These are phyloP conservation scores for Neofusicoccum kwambonambiense DNA, from an alignment of 2,329 filamentous ascomycete genomes.

Conservation along the genomic window DNA sequence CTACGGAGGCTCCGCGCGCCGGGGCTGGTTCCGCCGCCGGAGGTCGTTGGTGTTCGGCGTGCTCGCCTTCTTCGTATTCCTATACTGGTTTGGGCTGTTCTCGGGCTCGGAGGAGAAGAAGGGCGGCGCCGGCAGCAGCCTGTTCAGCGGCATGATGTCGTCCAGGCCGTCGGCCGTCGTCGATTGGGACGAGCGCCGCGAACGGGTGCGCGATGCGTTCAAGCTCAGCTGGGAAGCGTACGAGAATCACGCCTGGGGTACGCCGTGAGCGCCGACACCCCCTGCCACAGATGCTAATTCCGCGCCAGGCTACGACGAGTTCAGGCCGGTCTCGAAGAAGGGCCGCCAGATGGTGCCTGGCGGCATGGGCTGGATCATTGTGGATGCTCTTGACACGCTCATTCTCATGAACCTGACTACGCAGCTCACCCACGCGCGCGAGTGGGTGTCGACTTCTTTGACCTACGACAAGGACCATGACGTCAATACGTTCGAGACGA, in stretches of 20 bases:
- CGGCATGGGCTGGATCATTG: constrained; percentile 96
- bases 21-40: constrained; percentile 64
- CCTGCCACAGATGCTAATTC: constrained; percentile 14
- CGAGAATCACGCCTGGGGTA: constrained; percentile 91
- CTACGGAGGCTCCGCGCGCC: constrained; percentile 57
- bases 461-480: constrained; percentile 91
- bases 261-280: constrained; percentile 32
- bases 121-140: background rate
- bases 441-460: constrained; percentile 81
- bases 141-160: constrained; percentile 5
- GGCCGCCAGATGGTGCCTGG: constrained; percentile 80
- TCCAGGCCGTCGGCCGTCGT: constrained; percentile 31
- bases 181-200: constrained; percentile 75
- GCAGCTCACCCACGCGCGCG: constrained; percentile 76
- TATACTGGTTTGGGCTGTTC: constrained; percentile 62
- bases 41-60: constrained; percentile 55
- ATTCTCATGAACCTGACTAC: constrained; percentile 97
- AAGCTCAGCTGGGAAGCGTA: constrained; percentile 91
- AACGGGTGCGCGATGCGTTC: constrained; percentile 86
- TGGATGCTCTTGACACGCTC: constrained; percentile 92
- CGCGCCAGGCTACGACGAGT: constrained; percentile 69
- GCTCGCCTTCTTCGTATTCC: constrained; percentile 54
- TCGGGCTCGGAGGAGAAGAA: background rate
- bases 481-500: constrained; percentile 97
- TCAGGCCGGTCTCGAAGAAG: constrained; percentile 75